Percentiles rank a stretch among this genome's conserved stretches.
Conservation (phyloP, 129 eudicot genomes). For the Scalesia atractyloides region DNA sequence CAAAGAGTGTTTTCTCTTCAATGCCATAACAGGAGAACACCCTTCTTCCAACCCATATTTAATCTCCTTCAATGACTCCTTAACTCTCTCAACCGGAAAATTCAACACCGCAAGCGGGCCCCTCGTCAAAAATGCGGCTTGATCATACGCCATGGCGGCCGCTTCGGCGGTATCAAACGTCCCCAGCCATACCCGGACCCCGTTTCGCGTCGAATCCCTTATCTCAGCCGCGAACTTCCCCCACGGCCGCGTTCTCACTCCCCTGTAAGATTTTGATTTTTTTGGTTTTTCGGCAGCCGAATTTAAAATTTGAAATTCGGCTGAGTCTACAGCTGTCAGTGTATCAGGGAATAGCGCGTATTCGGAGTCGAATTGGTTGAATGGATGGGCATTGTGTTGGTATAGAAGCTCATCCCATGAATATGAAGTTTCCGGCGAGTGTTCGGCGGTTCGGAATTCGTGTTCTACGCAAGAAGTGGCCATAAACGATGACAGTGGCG, state of each 20-base stretch:
- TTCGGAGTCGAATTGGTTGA: neutral
- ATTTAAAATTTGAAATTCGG: neutral
- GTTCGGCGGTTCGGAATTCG: neutral
- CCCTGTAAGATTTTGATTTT: neutral
- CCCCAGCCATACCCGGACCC: conserved; percentile 6
- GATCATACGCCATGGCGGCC: conserved; percentile 6
- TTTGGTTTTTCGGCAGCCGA: neutral
- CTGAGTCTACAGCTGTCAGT: neutral
- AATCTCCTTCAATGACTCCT: conserved; percentile 1
- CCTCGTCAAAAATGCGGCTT: neutral
- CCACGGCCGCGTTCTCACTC: conserved; percentile 8
- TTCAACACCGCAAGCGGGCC: neutral
- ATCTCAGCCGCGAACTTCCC: conserved; percentile 5
- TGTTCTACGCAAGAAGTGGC: neutral
- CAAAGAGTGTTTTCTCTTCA: conserved; percentile 4
- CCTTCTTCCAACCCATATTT: conserved; percentile 2
- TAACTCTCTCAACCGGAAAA: conserved; percentile 11
- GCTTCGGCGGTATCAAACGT: conserved; percentile 1
- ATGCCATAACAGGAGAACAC: conserved; percentile 6
- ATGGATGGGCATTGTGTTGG: conserved; percentile 2
- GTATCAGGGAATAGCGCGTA: neutral
- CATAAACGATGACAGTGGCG: neutral
- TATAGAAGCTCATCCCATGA: conserved; percentile 14
- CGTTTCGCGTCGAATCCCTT: conserved; percentile 5
- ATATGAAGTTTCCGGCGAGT: conserved; percentile 12